Evolutionary conservation across 1,284 basidiomycete genomes (phyloP).

Genomic region (Fistulinella cinereoalba): DNA sequence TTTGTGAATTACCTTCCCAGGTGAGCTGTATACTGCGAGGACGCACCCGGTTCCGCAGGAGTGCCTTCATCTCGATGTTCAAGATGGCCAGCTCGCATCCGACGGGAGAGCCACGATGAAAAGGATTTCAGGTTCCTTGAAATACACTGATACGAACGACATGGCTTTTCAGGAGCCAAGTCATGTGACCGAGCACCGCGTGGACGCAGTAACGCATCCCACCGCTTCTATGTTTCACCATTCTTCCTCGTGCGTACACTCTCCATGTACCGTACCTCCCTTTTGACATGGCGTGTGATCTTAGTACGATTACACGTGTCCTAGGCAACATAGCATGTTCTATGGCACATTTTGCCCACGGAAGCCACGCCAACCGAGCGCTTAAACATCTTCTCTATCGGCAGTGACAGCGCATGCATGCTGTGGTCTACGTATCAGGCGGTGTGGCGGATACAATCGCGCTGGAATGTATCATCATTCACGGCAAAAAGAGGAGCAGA

Average conservation of each 20-base stretch:
- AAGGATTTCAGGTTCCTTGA: background rate
- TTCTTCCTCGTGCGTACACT: background rate
- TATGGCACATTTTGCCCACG: background rate
- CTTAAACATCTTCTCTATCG: slow-evolving; percentile 1
- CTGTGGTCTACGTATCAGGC: background rate
- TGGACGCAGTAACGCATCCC: background rate
- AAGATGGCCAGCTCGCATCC: background rate
- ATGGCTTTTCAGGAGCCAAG: background rate
- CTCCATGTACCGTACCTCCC: background rate
- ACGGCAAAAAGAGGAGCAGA: background rate
- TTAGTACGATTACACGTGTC: background rate
- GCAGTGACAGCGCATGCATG: background rate
- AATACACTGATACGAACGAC: background rate
- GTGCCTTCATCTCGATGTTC: background rate
- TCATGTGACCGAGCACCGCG: background rate
- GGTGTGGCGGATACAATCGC: slow-evolving; percentile 1
- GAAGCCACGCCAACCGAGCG: background rate
- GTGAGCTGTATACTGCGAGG: background rate
- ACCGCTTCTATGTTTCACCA: background rate
- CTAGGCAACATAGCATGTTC: background rate
- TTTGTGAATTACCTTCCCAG: background rate
- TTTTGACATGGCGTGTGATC: background rate
- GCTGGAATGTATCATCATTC: background rate
- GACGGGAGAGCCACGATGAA: background rate
- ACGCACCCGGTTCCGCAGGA: background rate